Percentiles rank a stretch among this genome's conserved stretches.
Conservation (phyloP, 257 asterid species). For the Ilex aquifolium region DNA sequence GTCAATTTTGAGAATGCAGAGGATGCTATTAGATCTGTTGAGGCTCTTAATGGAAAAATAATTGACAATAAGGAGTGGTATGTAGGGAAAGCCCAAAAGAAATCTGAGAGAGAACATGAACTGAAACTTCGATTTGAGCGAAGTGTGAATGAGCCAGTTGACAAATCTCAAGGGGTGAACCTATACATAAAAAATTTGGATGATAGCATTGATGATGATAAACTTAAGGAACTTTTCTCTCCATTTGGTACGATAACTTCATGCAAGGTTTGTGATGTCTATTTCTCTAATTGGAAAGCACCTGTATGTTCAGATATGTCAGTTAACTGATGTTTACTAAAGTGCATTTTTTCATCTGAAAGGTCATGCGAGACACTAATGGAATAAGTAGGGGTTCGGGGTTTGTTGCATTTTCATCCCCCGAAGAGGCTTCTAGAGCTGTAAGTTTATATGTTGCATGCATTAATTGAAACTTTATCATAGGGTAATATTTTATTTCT, state of each 20-base stretch:
- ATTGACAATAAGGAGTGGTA: constrained; percentile 77
- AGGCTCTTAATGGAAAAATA: constrained; percentile 62
- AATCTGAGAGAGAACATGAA: constrained; percentile 76
- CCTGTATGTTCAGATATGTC: too few species aligned
- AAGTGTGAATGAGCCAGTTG: constrained; percentile 70
- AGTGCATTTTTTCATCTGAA: constrained; percentile 12
- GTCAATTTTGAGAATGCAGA: constrained; percentile 83
- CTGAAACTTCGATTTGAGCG: constrained; percentile 71
- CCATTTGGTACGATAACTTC: constrained; percentile 78
- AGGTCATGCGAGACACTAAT: constrained; percentile 91
- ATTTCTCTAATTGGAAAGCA: neutral
- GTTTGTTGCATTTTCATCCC: constrained; percentile 89
- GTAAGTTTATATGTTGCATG: constrained; percentile 31
- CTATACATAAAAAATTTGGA: constrained; percentile 84
- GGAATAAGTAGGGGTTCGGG: constrained; percentile 94
- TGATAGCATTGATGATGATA: constrained; percentile 75
- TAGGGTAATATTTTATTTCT: neutral
- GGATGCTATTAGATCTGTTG: constrained; percentile 88
- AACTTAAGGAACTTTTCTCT: constrained; percentile 74
- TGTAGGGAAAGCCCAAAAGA: constrained; percentile 95
- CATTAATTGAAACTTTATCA: neutral
- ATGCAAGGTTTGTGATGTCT: constrained; percentile 60
- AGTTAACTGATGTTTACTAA: constrained; percentile 2
- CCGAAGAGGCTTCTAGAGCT: constrained; percentile 89
- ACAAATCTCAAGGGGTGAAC: constrained; percentile 72